Conservation (phyloP, 2,329 filamentous ascomycete species). For the Didymella glomerata region DNA sequence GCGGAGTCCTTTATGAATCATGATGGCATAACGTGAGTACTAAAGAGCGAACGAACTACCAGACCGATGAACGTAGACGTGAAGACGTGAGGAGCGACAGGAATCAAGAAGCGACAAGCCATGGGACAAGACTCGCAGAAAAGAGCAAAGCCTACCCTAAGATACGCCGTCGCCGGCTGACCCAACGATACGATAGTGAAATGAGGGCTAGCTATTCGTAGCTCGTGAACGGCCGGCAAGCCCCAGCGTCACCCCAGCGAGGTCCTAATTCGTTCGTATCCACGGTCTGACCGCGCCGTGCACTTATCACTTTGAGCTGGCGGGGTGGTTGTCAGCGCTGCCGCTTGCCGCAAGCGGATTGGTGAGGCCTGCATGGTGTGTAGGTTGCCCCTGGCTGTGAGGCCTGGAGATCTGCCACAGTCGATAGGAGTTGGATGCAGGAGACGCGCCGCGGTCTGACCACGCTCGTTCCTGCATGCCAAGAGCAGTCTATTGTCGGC, state of each 20-base stretch:
- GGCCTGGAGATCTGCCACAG: conserved; percentile 23
- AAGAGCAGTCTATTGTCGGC: conserved; percentile 21
- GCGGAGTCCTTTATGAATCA: conserved; percentile 43
- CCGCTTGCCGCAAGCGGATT: conserved; percentile 27
- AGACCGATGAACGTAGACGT: conserved; percentile 1
- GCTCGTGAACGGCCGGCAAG: conserved; percentile 21
- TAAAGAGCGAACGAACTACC: conserved; percentile 23
- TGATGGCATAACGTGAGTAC: conserved; percentile 40
- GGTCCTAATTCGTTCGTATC: conserved; percentile 21
- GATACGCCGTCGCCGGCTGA: conserved; percentile 14
- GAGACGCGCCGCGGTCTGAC: conserved; percentile 21
- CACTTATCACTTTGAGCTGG: conserved; percentile 28
- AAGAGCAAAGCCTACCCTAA: conserved; percentile 24
- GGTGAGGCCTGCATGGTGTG: conserved; percentile 13
- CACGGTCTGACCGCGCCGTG: conserved; percentile 22
- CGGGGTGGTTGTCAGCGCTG: conserved; percentile 16
- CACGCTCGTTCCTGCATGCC: conserved; percentile 26
- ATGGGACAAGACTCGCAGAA: conserved; percentile 29
- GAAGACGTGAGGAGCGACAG: conserved; percentile 17
- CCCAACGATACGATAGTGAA: conserved; percentile 24
- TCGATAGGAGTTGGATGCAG: conserved; percentile 29
- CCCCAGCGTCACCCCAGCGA: conserved; percentile 27
- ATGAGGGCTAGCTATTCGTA: conserved; percentile 29
- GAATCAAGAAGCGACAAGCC: conserved; percentile 29
- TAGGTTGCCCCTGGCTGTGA: not conserved